phyloP scores from a whole-genome alignment of 2,329 filamentous ascomycete species.

The Mariannaea sp. region DNA sequence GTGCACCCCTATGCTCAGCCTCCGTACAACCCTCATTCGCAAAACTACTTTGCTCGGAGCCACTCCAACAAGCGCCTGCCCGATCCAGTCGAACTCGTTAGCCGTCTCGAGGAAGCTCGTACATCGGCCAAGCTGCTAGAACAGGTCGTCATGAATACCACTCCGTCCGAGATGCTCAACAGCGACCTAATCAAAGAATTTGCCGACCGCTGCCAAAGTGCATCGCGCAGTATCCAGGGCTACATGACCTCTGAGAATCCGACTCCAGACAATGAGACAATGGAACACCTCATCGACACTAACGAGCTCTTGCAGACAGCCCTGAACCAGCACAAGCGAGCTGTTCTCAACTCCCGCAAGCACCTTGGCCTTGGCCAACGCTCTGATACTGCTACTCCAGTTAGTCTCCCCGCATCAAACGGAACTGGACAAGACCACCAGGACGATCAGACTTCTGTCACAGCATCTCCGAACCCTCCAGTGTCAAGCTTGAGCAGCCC shows the following conservation, averaged over 20 bases:
- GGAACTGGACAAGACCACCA: slow-evolving; percentile 36
- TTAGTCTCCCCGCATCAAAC: slow-evolving; percentile 37
- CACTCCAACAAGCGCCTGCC: slow-evolving; percentile 61
- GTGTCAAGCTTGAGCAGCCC: slow-evolving; percentile 18
- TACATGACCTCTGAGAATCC: slow-evolving; percentile 85
- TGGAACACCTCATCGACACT: slow-evolving; percentile 90
- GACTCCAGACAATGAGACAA: slow-evolving; percentile 86
- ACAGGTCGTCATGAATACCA: slow-evolving; percentile 87
- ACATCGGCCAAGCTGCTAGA: slow-evolving; percentile 91
- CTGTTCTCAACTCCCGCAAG: slow-evolving; percentile 68
- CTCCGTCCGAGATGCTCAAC: slow-evolving; percentile 71
- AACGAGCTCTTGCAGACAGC: slow-evolving; percentile 88
- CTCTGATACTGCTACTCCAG: slow-evolving; percentile 37
- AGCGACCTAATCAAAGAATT: slow-evolving; percentile 96
- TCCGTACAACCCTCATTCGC: slow-evolving; percentile 46
- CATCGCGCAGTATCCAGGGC: slow-evolving; percentile 78
- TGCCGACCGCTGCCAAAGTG: slow-evolving; percentile 79
- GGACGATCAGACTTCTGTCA: slow-evolving; percentile 19
- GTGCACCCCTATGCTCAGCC: slow-evolving; percentile 10
- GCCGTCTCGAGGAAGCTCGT: slow-evolving; percentile 84
- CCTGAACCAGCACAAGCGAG: slow-evolving; percentile 82
- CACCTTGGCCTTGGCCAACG: slow-evolving; percentile 49
- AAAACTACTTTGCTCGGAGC: slow-evolving; percentile 63
- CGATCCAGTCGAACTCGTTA: slow-evolving; percentile 74
- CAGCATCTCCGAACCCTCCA: slow-evolving; percentile 22